Evolutionary conservation across 768 basidiomycete genomes (phyloP).

Genomic region (Boletus rubescentipes): DNA sequence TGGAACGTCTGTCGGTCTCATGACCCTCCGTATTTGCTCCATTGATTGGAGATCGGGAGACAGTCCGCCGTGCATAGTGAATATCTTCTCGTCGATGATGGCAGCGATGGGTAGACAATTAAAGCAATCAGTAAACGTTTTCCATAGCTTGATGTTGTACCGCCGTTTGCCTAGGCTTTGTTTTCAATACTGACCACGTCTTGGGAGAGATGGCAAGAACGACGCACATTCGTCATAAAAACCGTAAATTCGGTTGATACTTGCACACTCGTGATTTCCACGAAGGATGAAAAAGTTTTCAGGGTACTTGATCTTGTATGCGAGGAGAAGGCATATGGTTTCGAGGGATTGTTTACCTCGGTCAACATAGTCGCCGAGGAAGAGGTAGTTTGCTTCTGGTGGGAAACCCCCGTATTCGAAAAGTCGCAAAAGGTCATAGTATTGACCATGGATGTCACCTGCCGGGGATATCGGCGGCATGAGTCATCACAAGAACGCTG

Average conservation of each 20-base stretch:
- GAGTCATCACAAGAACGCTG: conserved; percentile 21
- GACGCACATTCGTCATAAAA: conserved; percentile 99
- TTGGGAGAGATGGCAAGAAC: background rate
- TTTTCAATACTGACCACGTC: conserved; percentile 10
- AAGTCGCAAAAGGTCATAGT: conserved; percentile 95
- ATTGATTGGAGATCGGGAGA: conserved; percentile 98
- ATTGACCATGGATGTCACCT: conserved; percentile 99
- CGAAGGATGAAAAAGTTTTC: conserved; percentile 99
- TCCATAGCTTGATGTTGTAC: conserved; percentile 99
- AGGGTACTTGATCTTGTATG: conserved; percentile 99
- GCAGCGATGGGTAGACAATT: conserved; percentile 99
- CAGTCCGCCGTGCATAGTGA: conserved; percentile 98
- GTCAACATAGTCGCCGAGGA: conserved; percentile 99
- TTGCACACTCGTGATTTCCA: conserved; percentile 99
- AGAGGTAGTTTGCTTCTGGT: conserved; percentile 99
- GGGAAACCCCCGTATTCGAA: conserved; percentile 99
- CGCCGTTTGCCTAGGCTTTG: conserved; percentile 85
- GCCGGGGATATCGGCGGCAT: conserved; percentile 19
- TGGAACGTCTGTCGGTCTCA: conserved; percentile 98
- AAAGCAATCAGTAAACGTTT: conserved; percentile 99
- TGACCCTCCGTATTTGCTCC: conserved; percentile 99
- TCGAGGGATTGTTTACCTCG: conserved; percentile 98
- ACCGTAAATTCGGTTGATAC: conserved; percentile 99
- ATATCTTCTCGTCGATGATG: conserved; percentile 99
- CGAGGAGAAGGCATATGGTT: conserved; percentile 98